Evolutionary conservation across 768 basidiomycete species (phyloP), one percentile per base, ranked within the genome.

Genomic region (Tylopilus balloui): DNA sequence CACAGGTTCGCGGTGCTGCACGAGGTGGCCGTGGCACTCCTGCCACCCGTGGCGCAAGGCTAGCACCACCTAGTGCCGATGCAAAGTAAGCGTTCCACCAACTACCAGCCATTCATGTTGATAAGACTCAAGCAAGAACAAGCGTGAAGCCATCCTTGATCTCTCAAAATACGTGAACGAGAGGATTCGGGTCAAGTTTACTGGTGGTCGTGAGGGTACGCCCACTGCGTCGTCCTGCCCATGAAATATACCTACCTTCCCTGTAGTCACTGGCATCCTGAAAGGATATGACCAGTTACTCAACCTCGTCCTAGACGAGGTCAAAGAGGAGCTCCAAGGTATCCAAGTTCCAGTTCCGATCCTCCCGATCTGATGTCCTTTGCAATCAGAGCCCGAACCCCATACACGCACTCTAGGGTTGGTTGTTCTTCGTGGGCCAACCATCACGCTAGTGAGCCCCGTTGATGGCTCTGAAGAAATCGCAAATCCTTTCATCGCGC

Each of bases 271-370:
- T 8, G 96, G 96, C 3, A 78, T 88, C 15, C 70, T 99, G 54
- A 99, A 99, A 70, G 96, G 96, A 21, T 98, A 83, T 61, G 96
- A 98, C 70, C 94, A 97, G 58, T 75, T 98, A 32, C 78, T 98
- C 49, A 98, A 99, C 67, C 84, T 99, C 47, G 96, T 99, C 42
- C 80, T 99, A 42, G 96, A 99, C 68, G 91, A 96, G 51, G 92
- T 98, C 6, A 80, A 86, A 60, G 96, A 99, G 69, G 78, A 87
- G 32, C 56, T 89, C 3, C 77, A 78, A 63, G 83, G 88, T 88
- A 62, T 56, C 74, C 54, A 7, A 28, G 39, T 37, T 9, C 40
- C 47, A 32, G 53, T 45, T 45, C 48, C 54, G 45, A 50, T 52
- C 40, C 41, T 53, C 35, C 36, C 45, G 40, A 44, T 52, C 45